Percentiles rank a stretch among this genome's conserved stretches.
Evolutionary conservation across 2,329 filamentous ascomycete species (phyloP).

Genomic region (Fusarium chaquense): DNA sequence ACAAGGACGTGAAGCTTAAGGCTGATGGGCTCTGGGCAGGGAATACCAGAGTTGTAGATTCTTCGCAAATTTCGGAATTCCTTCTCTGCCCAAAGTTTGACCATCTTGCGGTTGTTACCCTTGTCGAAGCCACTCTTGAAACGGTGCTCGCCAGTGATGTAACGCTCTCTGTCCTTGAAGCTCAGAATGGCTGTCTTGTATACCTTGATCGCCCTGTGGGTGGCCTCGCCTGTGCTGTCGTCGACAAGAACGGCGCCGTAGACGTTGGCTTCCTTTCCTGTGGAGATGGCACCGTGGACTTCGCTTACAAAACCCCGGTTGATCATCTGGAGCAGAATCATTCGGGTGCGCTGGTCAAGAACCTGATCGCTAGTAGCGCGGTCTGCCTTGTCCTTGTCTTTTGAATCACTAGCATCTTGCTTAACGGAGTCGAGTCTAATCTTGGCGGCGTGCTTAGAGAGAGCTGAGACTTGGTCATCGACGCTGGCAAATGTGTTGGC

Average conservation of each 20-base stretch:
- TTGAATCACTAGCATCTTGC: slow-evolving; percentile 56
- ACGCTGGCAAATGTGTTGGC: slow-evolving; percentile 84
- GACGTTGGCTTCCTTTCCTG: slow-evolving; percentile 98
- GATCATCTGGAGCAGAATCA: slow-evolving; percentile 96
- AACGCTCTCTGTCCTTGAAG: slow-evolving; percentile 97
- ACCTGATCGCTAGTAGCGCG: slow-evolving; percentile 95
- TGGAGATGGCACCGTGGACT: slow-evolving; percentile 94
- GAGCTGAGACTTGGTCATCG: slow-evolving; percentile 88
- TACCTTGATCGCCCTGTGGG: slow-evolving; percentile 93
- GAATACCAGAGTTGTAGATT: slow-evolving; percentile 85
- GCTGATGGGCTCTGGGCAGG: slow-evolving; percentile 88
- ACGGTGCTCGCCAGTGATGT: slow-evolving; percentile 93
- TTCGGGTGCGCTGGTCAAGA: slow-evolving; percentile 90
- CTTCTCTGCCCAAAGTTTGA: slow-evolving; percentile 98
- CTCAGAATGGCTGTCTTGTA: slow-evolving; percentile 99
- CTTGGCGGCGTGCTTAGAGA: slow-evolving; percentile 87
- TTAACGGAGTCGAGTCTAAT: slow-evolving; percentile 80
- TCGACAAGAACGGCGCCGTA: slow-evolving; percentile 84
- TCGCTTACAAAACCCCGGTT: slow-evolving; percentile 90
- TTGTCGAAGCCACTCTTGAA: slow-evolving; percentile 95
- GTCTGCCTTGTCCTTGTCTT: slow-evolving; percentile 88
- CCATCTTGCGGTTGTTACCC: slow-evolving; percentile 95
- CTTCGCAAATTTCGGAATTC: slow-evolving; percentile 94
- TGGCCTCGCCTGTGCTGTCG: slow-evolving; percentile 63
- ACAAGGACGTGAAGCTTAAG: slow-evolving; percentile 94